These are phyloP conservation scores for Asterophora parasitica DNA, from an alignment of 768 basidiomycete species.

Conservation along the genomic window DNA sequence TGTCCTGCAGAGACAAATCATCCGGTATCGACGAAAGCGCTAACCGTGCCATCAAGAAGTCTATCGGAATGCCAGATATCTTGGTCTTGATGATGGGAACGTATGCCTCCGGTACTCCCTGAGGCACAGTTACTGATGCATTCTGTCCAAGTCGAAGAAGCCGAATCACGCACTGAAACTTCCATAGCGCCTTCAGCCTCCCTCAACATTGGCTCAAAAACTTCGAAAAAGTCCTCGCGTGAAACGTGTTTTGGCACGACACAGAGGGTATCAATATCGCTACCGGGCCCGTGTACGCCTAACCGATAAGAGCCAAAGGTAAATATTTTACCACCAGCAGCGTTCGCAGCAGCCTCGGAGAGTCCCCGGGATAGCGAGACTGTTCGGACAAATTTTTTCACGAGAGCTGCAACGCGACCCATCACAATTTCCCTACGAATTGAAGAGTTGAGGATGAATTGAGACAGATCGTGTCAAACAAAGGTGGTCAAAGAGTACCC, in stretches of 20 bases:
- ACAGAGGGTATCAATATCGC: slow-evolving; percentile 97
- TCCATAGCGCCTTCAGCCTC: slow-evolving; percentile 81
- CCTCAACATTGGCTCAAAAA: slow-evolving; percentile 85
- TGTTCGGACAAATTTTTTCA: slow-evolving; percentile 88
- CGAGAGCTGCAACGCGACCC: slow-evolving; percentile 81
- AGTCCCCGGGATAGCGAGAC: slow-evolving; percentile 76
- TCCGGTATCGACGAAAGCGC: slow-evolving; percentile 88
- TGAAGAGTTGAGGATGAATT: slow-evolving; percentile 16
- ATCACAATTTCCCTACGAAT: slow-evolving; percentile 82
- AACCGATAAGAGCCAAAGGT: slow-evolving; percentile 98
- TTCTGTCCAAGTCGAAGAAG: neutral
- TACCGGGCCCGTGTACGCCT: slow-evolving; percentile 93
- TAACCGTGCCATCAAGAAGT: slow-evolving; percentile 90
- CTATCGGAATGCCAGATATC: slow-evolving; percentile 88
- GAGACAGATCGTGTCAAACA: slow-evolving; percentile 7
- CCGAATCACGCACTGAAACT: slow-evolving; percentile 66
- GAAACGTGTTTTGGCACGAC: slow-evolving; percentile 97
- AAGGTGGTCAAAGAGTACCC: slow-evolving; percentile 8
- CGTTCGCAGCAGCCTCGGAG: slow-evolving; percentile 80
- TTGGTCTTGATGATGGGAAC: slow-evolving; percentile 94
- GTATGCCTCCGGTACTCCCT: slow-evolving; percentile 96
- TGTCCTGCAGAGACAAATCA: slow-evolving; percentile 84
- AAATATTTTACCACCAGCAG: slow-evolving; percentile 97
- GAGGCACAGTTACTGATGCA: slow-evolving; percentile 10
- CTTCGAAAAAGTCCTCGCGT: slow-evolving; percentile 91